These are phyloP conservation scores for Pseudotsuga menziesii DNA, from an alignment of 75 land plant species.

Conservation along the genomic window DNA sequence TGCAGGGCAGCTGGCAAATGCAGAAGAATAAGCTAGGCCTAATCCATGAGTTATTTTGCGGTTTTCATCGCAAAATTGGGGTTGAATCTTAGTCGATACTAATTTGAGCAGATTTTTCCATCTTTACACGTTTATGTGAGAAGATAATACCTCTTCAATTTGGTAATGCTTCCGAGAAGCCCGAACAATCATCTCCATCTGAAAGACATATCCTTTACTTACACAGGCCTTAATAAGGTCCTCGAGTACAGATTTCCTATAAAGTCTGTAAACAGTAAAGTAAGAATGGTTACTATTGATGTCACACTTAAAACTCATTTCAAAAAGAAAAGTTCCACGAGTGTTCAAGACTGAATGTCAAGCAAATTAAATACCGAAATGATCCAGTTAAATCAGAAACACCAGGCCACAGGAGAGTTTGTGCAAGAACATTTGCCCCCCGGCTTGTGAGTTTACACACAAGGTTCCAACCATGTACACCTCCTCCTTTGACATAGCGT, in stretches of 20 bases:
- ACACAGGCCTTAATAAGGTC: conserved; percentile 73
- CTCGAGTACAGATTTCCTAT: conserved; percentile 72
- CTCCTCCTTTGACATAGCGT: conserved; percentile 84
- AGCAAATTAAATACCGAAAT: conserved; percentile 51
- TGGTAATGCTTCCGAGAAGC: conserved; percentile 78
- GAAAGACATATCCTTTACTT: conserved; percentile 97
- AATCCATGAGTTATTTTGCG: neutral
- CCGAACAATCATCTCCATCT: conserved; percentile 98
- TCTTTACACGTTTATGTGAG: neutral
- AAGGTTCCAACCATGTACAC: conserved; percentile 96
- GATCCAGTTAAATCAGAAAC: conserved; percentile 98
- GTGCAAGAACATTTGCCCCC: conserved; percentile 97
- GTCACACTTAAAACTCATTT: neutral
- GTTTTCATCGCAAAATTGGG: neutral
- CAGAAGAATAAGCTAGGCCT: neutral
- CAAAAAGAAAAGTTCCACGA: neutral
- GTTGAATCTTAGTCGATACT: neutral
- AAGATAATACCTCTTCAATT: conserved; percentile 81
- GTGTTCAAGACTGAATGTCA: neutral
- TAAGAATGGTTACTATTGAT: neutral
- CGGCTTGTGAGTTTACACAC: conserved; percentile 92
- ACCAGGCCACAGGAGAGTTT: conserved; percentile 91
- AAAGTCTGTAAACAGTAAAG: conserved; percentile 49
- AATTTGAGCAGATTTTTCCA: neutral
- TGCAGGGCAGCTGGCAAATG: neutral